phyloP scores from a whole-genome alignment of 2,329 filamentous ascomycete genomes.

The Fusarium sp. region DNA sequence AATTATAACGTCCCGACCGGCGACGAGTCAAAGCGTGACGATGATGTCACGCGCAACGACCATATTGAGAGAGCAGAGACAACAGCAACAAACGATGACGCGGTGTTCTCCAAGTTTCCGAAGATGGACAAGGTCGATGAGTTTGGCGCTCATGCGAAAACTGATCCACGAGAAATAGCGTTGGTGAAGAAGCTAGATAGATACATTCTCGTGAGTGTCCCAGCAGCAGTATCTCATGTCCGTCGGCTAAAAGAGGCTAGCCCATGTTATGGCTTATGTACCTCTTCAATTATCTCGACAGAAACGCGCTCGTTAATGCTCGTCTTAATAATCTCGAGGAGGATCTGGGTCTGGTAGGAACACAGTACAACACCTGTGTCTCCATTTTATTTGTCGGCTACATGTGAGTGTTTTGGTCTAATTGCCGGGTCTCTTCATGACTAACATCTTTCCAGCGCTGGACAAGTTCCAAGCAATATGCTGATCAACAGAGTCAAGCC shows the following conservation, averaged over 20 bases:
- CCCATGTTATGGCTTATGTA: conserved; percentile 56
- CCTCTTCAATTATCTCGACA: conserved; percentile 58
- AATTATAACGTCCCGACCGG: background rate
- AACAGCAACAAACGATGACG: conserved; percentile 12
- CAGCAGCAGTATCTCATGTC: no score
- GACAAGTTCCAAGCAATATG: conserved; percentile 55
- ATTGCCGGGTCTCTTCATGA: rapidly evolving
- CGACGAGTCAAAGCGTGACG: background rate
- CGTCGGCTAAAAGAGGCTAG: conserved; percentile 1
- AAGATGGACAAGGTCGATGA: conserved; percentile 39
- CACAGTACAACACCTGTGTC: conserved; percentile 51
- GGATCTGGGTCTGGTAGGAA: conserved; percentile 60
- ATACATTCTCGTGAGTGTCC: conserved; percentile 29
- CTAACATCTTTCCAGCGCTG: conserved; percentile 2
- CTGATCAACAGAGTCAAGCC: conserved; percentile 56
- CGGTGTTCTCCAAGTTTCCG: conserved; percentile 30
- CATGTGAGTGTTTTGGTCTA: conserved; percentile 11
- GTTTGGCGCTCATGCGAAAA: conserved; percentile 39
- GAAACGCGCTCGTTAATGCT: conserved; percentile 68
- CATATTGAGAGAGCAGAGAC: conserved; percentile 35
- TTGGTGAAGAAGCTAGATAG: conserved; percentile 38
- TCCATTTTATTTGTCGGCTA: conserved; percentile 55
- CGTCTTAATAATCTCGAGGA: conserved; percentile 64
- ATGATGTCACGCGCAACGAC: conserved; percentile 7
- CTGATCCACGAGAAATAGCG: conserved; percentile 36